Evolutionary conservation across 768 basidiomycete genomes (phyloP).

Genomic region (Tephrocybe sp.): DNA sequence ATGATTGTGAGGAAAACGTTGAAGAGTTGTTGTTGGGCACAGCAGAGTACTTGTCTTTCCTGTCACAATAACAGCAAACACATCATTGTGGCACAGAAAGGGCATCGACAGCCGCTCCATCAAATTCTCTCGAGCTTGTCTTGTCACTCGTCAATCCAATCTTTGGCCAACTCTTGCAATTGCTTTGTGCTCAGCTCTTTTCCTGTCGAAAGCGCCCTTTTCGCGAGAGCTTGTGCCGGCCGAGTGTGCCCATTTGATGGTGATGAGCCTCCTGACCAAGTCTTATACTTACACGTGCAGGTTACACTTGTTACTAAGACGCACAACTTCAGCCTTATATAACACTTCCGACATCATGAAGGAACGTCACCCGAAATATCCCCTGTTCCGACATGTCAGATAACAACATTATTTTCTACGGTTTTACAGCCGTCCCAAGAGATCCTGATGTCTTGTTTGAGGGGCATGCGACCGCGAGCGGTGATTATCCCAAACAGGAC

Average conservation of each 20-base stretch:
- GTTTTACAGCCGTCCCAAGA: constrained; percentile 48
- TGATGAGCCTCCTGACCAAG: neutral
- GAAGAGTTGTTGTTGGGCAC: constrained; percentile 18
- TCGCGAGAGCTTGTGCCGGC: neutral
- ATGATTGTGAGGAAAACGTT: constrained; percentile 18
- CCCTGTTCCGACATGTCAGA: constrained; percentile 18
- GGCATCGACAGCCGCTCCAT: constrained; percentile 5
- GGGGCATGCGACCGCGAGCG: constrained; percentile 41
- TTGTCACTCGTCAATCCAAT: too few species aligned
- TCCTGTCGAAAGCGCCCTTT: too few species aligned
- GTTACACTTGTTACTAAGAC: neutral
- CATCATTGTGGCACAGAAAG: constrained; percentile 22
- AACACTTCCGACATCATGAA: neutral
- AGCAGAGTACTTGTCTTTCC: constrained; percentile 19
- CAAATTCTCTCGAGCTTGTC: neutral
- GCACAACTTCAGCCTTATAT: neutral
- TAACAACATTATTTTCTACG: constrained; percentile 36
- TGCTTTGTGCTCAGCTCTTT: too few species aligned
- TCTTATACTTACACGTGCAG: neutral
- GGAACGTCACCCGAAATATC: neutral
- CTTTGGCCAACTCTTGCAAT: too few species aligned
- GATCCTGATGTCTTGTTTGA: constrained; percentile 50
- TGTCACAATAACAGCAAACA: constrained; percentile 33
- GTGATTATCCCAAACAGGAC: constrained; percentile 42
- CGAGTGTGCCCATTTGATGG: neutral